These are phyloP conservation scores for Pezicula carpinea DNA, from an alignment of 2,329 filamentous ascomycete species.

Conservation along the genomic window DNA sequence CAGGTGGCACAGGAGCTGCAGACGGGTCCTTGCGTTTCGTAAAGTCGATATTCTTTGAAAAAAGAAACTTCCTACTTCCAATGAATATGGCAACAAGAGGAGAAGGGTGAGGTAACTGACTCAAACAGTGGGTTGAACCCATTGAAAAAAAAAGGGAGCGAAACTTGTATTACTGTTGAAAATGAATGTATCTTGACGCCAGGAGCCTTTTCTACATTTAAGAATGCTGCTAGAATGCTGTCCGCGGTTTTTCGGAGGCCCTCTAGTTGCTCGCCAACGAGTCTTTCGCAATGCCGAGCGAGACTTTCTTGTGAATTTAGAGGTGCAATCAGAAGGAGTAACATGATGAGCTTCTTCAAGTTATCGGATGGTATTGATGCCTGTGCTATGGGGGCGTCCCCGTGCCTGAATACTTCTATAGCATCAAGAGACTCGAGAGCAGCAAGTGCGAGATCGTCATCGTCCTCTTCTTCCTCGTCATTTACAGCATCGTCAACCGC, in stretches of 20 bases:
- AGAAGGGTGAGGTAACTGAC: conserved; percentile 21
- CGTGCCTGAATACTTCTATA: conserved; percentile 53
- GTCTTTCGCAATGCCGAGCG: conserved; percentile 52
- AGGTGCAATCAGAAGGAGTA: conserved; percentile 63
- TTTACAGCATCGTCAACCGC: conserved; percentile 37
- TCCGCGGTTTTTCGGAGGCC: conserved; percentile 58
- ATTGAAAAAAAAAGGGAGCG: conserved; percentile 62
- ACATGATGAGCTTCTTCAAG: conserved; percentile 64
- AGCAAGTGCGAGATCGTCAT: conserved; percentile 62
- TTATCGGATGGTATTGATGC: conserved; percentile 72
- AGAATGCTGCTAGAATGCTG: conserved; percentile 60
- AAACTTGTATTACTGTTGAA: conserved; percentile 51
- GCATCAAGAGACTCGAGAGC: conserved; percentile 65
- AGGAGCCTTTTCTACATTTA: conserved; percentile 58
- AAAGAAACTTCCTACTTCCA: conserved; percentile 51
- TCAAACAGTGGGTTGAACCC: conserved; percentile 67
- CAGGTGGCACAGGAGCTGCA: conserved; percentile 9
- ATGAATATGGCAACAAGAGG: too few relatives aligned
- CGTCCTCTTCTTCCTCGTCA: conserved; percentile 41
- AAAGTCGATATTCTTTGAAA: conserved; percentile 66
- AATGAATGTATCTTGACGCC: conserved; percentile 60
- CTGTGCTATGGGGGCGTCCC: conserved; percentile 48
- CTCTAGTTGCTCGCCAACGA: conserved; percentile 51
- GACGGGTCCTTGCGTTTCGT: conserved; percentile 31
- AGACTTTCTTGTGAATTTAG: conserved; percentile 61